A percentile compares a stretch with the other conserved stretches of the same genome.
Conservation (phyloP, 2,329 filamentous ascomycete species). For the Xylariaceae sp. region DNA sequence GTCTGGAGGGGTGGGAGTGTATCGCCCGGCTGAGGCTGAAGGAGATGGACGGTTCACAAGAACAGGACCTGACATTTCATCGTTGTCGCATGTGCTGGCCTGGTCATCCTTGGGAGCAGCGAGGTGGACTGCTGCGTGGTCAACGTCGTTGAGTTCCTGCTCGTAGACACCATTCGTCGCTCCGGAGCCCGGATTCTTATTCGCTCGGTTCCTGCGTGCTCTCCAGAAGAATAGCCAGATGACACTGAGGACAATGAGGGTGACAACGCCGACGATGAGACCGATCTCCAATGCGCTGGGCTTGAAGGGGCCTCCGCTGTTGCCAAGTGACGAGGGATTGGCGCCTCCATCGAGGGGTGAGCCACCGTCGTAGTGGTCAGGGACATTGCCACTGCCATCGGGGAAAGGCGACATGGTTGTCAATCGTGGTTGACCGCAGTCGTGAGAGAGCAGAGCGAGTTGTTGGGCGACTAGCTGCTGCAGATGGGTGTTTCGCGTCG, state of each 20-base stretch:
- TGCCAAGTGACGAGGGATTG: conserved; percentile 20
- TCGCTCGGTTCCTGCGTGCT: conserved; percentile 22
- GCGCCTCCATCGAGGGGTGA: conserved; percentile 26
- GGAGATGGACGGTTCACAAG: conserved; percentile 5
- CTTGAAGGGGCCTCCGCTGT: conserved; percentile 8
- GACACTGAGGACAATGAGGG: conserved; percentile 23
- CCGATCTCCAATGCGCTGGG: conserved; percentile 27
- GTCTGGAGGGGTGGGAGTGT: conserved; percentile 17
- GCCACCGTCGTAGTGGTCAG: conserved; percentile 23
- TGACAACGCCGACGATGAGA: conserved; percentile 27
- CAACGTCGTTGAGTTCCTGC: conserved; percentile 12
- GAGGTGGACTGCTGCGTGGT: conserved; percentile 10
- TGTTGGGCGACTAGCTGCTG: too few relatives aligned
- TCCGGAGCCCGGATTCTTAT: conserved; percentile 8
- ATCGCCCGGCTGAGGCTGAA: conserved; percentile 6
- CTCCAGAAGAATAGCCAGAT: conserved; percentile 29
- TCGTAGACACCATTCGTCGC: conserved; percentile 1
- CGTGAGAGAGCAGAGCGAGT: too few relatives aligned
- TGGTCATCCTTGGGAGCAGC: conserved; percentile 22
- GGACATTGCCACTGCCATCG: conserved; percentile 4
- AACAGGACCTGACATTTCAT: conserved; percentile 20
- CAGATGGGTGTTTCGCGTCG: too few relatives aligned
- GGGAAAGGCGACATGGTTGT: conserved; percentile 15
- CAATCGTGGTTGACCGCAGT: too few relatives aligned
- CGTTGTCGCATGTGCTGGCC: conserved; percentile 17